Percentiles rank a stretch among this genome's conserved stretches.
These are phyloP conservation scores for Acacia melanoxylon DNA, from an alignment of 306 rosid species.

Conservation along the genomic window DNA sequence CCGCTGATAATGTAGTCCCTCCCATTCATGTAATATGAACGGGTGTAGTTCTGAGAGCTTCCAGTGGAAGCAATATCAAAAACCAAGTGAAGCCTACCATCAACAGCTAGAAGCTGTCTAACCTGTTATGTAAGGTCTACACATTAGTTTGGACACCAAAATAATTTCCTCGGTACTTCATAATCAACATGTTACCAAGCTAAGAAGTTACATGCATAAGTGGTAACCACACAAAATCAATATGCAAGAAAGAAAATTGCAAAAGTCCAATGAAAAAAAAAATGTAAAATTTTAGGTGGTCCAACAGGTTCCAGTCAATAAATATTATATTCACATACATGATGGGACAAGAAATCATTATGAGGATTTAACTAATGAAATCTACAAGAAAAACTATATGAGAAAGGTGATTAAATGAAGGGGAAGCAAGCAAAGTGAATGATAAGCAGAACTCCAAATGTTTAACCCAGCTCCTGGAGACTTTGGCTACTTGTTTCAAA, in stretches of 20 bases:
- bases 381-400: neutral
- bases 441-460: neutral
- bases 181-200: neutral
- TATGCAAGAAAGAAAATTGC: neutral
- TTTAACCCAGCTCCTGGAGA: neutral
- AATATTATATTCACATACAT: neutral
- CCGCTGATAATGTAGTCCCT: slow-evolving; percentile 85
- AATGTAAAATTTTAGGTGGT: neutral
- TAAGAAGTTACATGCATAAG: neutral
- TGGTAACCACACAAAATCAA: neutral
- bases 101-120: slow-evolving; percentile 74
- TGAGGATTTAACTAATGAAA: neutral
- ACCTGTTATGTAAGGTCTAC: slow-evolving; percentile 54
- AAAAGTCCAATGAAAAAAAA: neutral
- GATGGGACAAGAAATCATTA: neutral
- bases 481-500: slow-evolving; percentile 2
- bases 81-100: slow-evolving; percentile 81
- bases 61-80: slow-evolving; percentile 73
- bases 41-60: slow-evolving; percentile 78
- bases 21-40: slow-evolving; percentile 88
- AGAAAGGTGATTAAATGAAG: neutral
- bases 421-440: slow-evolving; percentile 18
- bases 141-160: slow-evolving; percentile 26
- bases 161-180: neutral
- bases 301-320: neutral